Evolutionary conservation across 1,284 basidiomycete genomes (phyloP), one percentile per base, ranked within the genome.

Genomic region (Malassezia cuniculi): DNA sequence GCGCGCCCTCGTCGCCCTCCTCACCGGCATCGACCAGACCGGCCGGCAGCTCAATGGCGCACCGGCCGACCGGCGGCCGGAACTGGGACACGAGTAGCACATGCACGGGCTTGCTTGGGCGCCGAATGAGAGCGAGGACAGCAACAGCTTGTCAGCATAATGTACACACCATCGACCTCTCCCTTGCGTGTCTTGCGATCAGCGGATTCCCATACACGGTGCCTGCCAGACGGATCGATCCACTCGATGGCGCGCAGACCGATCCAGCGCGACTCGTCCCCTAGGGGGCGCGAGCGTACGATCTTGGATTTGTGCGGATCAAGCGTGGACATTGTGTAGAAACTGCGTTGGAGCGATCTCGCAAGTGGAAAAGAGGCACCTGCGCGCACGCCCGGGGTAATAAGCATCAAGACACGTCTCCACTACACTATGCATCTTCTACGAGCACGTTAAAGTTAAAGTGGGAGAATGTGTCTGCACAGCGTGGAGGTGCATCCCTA

Each of bases 1-100:
- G 48, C 16, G 58, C 53, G 6, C 60, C 59, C 15, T 57, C 48
- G 12, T 58, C 48, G 3, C 53, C 57, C 16, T 55, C 55, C 30
- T 66, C 65, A 5, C 59, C 55, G 1, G 47, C 54, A 28, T 68
- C 65, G 18, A 68, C 47, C 9, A 68, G 48, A 3, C 64, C 65
- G 1, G 65, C 65, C 1, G 65, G 64, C 39, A 68, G 47, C 48
- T 68, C 65, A 31, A 68, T 52, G 10, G 63, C 59, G 24, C 46
- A 48, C 18, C 45, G 31, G 6, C 52, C 57, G 1, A 57, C 53
- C 8, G 56, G 58, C 4, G 57, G 52, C 9, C 61, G 36, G 28
- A 55, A 62, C 28, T 64, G 61, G 5, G 54, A 54, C 27, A 68
- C 53, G 17, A 68, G 46, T 5, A 66, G 44, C 2, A 63, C 46